Conservation (phyloP, 306 rosid genomes). For the Vigna nakashimae region DNA sequence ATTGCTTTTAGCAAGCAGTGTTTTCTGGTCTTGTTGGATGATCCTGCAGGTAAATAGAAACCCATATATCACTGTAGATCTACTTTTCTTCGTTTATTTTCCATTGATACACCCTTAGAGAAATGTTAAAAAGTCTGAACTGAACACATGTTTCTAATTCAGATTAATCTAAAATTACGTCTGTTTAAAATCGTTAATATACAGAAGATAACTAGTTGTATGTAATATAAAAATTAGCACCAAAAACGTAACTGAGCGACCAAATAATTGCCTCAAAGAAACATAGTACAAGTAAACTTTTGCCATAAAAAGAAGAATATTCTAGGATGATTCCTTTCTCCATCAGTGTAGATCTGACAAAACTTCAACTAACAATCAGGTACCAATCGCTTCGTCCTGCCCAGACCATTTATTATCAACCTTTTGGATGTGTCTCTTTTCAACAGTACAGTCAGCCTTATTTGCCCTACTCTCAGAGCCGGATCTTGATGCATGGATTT, state of each 20-base stretch:
- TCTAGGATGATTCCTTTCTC: not conserved
- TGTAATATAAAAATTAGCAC: too few species aligned
- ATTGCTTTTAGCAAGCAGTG: conserved; percentile 55
- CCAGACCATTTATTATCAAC: conserved; percentile 68
- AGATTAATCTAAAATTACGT: not conserved
- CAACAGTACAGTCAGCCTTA: conserved; percentile 55
- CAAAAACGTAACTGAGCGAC: not conserved
- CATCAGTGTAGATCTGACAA: conserved; percentile 26
- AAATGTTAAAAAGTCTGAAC: too few species aligned
- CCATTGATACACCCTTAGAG: too few species aligned
- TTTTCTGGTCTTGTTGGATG: conserved; percentile 67
- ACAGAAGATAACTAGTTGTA: too few species aligned
- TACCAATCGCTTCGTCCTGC: conserved; percentile 64
- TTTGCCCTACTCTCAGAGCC: conserved; percentile 54
- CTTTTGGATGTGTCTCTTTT: conserved; percentile 69
- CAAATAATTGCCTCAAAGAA: not conserved
- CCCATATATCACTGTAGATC: not conserved
- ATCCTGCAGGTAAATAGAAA: conserved; percentile 62
- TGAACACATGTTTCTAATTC: not conserved
- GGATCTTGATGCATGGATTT: conserved; percentile 54
- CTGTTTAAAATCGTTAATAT: too few species aligned
- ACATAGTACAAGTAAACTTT: not conserved
- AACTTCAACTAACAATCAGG: conserved; percentile 48
- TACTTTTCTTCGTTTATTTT: too few species aligned
- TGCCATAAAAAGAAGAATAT: conserved; percentile 7